These are phyloP conservation scores for Leishmania martiniquensis DNA, from an alignment of 208 protist genomes.

Conservation along the genomic window DNA sequence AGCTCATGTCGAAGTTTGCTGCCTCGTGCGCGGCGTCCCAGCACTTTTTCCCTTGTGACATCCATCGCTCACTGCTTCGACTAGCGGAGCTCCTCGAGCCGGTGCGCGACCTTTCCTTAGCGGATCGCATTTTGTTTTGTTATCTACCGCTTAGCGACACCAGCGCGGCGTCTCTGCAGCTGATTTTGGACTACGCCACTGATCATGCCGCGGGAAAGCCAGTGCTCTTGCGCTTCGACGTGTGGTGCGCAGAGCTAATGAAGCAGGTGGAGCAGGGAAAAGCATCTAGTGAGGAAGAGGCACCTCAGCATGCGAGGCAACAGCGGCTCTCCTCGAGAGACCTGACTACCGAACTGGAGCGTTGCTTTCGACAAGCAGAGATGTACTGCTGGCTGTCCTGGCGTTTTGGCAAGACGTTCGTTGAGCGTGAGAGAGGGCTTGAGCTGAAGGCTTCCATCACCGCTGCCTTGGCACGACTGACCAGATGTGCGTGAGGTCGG, in stretches of 20 bases:
- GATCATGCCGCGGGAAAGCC: conserved; percentile 49
- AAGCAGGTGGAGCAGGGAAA: neutral
- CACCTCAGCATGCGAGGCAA: neutral
- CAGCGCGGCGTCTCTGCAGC: conserved; percentile 41
- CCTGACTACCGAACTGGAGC: conserved; percentile 37
- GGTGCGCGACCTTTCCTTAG: conserved; percentile 45
- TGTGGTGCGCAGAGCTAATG: conserved; percentile 23
- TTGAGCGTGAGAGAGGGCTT: conserved; percentile 47
- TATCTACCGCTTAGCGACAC: conserved; percentile 74
- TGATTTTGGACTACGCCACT: conserved; percentile 54
- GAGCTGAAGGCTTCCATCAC: conserved; percentile 43
- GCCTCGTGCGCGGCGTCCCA: conserved; percentile 32
- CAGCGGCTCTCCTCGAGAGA: conserved; percentile 6
- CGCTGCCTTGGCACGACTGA: conserved; percentile 35
- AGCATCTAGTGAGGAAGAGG: neutral
- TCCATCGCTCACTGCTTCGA: conserved; percentile 67
- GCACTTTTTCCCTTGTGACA: conserved; percentile 78
- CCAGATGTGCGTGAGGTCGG: neutral
- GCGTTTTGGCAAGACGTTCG: conserved; percentile 81
- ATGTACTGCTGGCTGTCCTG: conserved; percentile 90
- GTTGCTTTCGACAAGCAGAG: conserved; percentile 62
- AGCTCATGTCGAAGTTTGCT: conserved; percentile 45
- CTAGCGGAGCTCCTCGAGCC: conserved; percentile 62
- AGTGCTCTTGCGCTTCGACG: conserved; percentile 54
- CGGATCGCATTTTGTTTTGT: conserved; percentile 78